These are phyloP conservation scores for Apiotrichum gracile DNA, from an alignment of 1,284 basidiomycete genomes.

Conservation along the genomic window DNA sequence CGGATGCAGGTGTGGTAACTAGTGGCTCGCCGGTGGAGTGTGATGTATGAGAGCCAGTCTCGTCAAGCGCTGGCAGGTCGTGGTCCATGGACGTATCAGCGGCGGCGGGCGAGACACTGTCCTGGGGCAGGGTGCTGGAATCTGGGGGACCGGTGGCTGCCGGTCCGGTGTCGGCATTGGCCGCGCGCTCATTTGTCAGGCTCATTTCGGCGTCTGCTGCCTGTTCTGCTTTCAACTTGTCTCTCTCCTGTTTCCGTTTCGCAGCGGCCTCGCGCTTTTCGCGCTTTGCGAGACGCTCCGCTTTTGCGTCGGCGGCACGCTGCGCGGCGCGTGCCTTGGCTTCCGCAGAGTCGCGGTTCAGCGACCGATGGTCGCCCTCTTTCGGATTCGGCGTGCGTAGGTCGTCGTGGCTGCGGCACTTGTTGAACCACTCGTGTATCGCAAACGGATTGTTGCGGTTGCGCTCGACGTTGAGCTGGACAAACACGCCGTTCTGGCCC, in stretches of 20 bases:
- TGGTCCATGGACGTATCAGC: not conserved
- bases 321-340: slow-evolving; percentile 25
- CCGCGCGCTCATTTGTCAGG: not conserved
- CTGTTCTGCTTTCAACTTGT: slow-evolving; percentile 7
- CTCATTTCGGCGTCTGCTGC: not conserved
- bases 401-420: slow-evolving; percentile 57
- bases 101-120: no score
- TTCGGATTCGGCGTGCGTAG: slow-evolving; percentile 38
- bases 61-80: slow-evolving; percentile 24
- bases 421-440: slow-evolving; percentile 77
- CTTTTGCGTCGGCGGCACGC: slow-evolving; percentile 13
- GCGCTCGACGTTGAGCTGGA: slow-evolving; percentile 87
- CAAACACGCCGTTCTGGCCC: slow-evolving; percentile 75
- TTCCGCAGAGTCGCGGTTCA: slow-evolving; percentile 35
- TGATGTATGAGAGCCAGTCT: slow-evolving; percentile 26
- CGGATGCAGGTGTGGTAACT: not conserved
- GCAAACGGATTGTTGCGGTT: slow-evolving; percentile 62
- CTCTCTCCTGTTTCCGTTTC: slow-evolving; percentile 20
- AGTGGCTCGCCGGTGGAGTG: slow-evolving; percentile 31
- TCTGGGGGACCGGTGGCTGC: not conserved
- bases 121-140: not conserved
- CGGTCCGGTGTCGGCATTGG: not conserved
- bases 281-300: slow-evolving; percentile 16
- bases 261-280: slow-evolving; percentile 38
- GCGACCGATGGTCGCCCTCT: slow-evolving; percentile 22